Percentiles rank a stretch among this genome's conserved stretches.
phyloP scores from a whole-genome alignment of 495 filamentous ascomycete species.

The Lasiosphaeriaceae sp. region DNA sequence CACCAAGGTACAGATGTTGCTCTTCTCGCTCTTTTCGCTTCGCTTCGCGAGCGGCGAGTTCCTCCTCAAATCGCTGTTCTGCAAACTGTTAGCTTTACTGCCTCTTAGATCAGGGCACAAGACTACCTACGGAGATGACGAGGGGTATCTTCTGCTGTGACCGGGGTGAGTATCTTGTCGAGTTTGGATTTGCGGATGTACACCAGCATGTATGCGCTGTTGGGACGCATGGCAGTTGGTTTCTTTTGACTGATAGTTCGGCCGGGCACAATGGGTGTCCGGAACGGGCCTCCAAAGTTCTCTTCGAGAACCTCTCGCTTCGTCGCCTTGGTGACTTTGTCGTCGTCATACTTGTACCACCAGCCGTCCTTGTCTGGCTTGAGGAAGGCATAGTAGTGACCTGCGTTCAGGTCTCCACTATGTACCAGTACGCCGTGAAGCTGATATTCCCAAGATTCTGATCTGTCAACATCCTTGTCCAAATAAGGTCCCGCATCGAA shows the following conservation, averaged over 20 bases:
- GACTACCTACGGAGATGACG: constrained; percentile 66
- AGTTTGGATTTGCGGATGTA: constrained; percentile 85
- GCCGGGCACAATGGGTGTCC: constrained; percentile 46
- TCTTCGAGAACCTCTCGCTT: constrained; percentile 91
- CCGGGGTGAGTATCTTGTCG: constrained; percentile 73
- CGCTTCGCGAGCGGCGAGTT: constrained; percentile 68
- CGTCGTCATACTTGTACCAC: constrained; percentile 98
- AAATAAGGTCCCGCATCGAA: constrained; percentile 90
- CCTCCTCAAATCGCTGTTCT: constrained; percentile 73
- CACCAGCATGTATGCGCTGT: constrained; percentile 94
- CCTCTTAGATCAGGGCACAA: background rate
- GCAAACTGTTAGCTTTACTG: constrained; percentile 28
- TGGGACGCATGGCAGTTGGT: constrained; percentile 49
- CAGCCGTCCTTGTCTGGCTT: constrained; percentile 87
- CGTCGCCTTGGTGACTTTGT: constrained; percentile 89
- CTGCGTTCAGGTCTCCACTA: constrained; percentile 92
- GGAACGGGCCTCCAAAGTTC: constrained; percentile 90
- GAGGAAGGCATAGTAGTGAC: constrained; percentile 98
- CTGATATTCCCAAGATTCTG: constrained; percentile 85
- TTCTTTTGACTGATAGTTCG: constrained; percentile 38
- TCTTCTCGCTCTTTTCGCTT: constrained; percentile 85
- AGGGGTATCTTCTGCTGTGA: constrained; percentile 73
- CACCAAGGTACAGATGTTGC: constrained; percentile 81
- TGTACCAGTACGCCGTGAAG: constrained; percentile 95
- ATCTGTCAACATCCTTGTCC: constrained; percentile 78